Evolutionary conservation across 148 eudicot genomes (phyloP), one percentile per base, ranked within the genome.

Genomic region (Cornus florida): DNA sequence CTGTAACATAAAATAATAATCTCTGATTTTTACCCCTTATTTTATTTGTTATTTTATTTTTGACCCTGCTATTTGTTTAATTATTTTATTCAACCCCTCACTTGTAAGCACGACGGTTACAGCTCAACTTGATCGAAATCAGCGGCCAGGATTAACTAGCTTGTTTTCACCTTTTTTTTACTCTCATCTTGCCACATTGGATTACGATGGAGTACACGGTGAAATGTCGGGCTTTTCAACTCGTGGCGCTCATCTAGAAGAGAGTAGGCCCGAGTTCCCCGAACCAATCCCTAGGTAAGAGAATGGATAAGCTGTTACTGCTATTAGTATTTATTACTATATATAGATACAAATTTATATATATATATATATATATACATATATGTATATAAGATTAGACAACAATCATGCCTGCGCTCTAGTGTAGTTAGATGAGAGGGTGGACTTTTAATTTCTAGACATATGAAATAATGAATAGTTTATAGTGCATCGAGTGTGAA

Each of bases 71-170:
- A 11, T 46, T 75, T 59, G 6, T 24, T 33, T 11, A 1, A 3
- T 75, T 65, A 13, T 64, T 17, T 76, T 66, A 8, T 13, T n/a
- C 72, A 69, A 32, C 19, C 76, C 38, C 76, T 79, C 77, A 83
- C 72, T 79, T 14, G 79, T 57, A 57, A 83, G 82, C 85, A 83
- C 79, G 85, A 83, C 33, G 79, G 24, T 69, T 79, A 67, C 86
- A 79, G 80, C 86, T 83, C 65, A 50, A 14, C 67, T 33, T 22
- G 41, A 64, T 64, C 5, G 5, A 35, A 35, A 35, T 2, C 38
- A 35, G 1, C 38, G 38, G 38, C 38, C 38, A 35, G 38, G 38
- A 35, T 35, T 35, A 50, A 60, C 72, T 48, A 64, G 5, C 14
- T 72, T 74, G 59, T 10, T 62, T 22, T 43, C 56, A 6, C 19